A percentile compares a stretch with the other conserved stretches of the same genome.
These are phyloP conservation scores for Pseudocercospora pini-densiflorae DNA, from an alignment of 2,329 filamentous ascomycete genomes.

Conservation along the genomic window DNA sequence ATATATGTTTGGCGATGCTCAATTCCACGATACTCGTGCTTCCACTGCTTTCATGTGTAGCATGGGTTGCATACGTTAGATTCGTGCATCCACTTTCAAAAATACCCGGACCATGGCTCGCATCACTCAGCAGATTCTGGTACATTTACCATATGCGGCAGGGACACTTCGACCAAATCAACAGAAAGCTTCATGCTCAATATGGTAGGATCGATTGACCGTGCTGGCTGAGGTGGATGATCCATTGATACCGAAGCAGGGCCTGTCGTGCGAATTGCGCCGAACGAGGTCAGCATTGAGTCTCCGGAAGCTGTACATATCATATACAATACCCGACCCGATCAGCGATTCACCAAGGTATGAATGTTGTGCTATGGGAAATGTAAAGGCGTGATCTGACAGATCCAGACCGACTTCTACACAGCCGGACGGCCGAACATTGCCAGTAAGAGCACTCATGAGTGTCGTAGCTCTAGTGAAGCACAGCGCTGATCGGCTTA, in stretches of 20 bases:
- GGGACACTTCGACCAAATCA: not conserved
- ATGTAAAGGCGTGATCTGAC: no score
- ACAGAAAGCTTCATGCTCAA: constrained; percentile 58
- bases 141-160: not conserved
- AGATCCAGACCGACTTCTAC: no score
- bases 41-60: not conserved
- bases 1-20: not conserved
- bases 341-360: no score
- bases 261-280: constrained; percentile 72
- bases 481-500: not conserved
- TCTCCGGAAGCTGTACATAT: not conserved
- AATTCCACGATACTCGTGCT: not conserved
- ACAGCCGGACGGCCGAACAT: no score
- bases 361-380: no score
- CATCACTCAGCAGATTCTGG: not conserved
- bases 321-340: not conserved
- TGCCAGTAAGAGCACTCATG: no score
- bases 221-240: not conserved
- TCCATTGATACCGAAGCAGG: not conserved
- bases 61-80: not conserved
- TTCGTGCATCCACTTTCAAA: not conserved
- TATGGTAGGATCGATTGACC: constrained; percentile 51
- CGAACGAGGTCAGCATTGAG: constrained; percentile 62
- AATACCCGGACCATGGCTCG: not conserved
- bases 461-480: no score